These are phyloP conservation scores for Dactylorhiza incarnata DNA, from an alignment of 106 monocot species.

Conservation along the genomic window DNA sequence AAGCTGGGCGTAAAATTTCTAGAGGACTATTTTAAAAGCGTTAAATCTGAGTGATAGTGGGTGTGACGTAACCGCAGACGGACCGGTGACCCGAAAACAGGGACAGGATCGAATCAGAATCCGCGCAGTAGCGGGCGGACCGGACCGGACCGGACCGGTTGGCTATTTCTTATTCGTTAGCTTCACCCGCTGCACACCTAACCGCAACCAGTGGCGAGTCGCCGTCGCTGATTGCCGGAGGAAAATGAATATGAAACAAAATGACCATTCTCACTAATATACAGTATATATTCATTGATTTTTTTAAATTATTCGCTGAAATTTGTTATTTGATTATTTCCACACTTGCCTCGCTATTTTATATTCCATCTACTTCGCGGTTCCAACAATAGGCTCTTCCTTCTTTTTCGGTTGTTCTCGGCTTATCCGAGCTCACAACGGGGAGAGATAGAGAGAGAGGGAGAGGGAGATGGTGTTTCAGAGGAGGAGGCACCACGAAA, in stretches of 20 bases:
- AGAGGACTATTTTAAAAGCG: too few species aligned
- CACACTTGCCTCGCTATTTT: background rate
- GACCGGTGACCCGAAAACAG: too few species aligned
- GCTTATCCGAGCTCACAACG: background rate
- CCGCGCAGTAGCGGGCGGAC: background rate
- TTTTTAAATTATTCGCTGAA: too few species aligned
- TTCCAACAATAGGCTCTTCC: background rate
- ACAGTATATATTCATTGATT: background rate
- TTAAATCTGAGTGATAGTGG: too few species aligned
- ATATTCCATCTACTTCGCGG: background rate
- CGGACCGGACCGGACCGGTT: background rate
- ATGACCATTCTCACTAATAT: background rate
- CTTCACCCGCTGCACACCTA: background rate
- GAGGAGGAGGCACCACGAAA: slow-evolving; percentile 4
- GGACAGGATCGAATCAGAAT: background rate
- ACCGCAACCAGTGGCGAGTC: background rate
- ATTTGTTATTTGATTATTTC: background rate
- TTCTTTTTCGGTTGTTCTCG: background rate
- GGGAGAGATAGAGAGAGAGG: background rate
- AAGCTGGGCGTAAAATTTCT: too few species aligned
- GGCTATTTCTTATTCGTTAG: background rate
- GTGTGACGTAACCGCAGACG: too few species aligned
- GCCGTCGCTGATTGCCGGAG: background rate
- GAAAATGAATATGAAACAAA: background rate
- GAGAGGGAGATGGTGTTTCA: slow-evolving; percentile 1